A percentile compares a stretch with the other conserved stretches of the same genome.
Conservation (phyloP, 306 rosid species). For the Vigna trinervia region DNA sequence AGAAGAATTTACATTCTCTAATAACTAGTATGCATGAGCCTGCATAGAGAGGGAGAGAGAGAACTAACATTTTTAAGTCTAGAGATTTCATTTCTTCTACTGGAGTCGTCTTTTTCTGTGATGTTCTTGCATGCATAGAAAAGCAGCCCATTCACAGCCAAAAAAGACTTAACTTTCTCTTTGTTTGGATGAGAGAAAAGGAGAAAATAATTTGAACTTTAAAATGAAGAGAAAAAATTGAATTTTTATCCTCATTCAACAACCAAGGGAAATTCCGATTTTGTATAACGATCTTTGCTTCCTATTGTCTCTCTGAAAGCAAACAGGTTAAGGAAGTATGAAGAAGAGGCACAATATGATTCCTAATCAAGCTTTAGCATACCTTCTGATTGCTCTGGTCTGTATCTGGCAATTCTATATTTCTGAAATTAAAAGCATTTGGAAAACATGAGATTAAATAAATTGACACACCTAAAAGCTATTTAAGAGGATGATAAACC, state of each 20-base stretch:
- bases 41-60: not conserved
- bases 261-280: not conserved
- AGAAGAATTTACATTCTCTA: constrained; percentile 3
- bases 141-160: constrained; percentile 40
- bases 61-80: constrained; percentile 77
- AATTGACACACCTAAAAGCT: not conserved
- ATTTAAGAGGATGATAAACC: no score
- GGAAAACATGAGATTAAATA: constrained; percentile 16
- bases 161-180: constrained; percentile 2
- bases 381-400: constrained; percentile 90
- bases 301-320: not conserved
- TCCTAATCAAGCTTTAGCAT: constrained; percentile 40
- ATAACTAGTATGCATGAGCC: not conserved
- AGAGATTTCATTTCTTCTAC: constrained; percentile 68
- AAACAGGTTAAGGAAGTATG: constrained; percentile 1
- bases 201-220: not conserved
- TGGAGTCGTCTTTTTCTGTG: constrained; percentile 56
- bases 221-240: not conserved
- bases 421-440: constrained; percentile 60
- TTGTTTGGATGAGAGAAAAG: not conserved
- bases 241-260: not conserved
- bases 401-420: constrained; percentile 93
- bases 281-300: not conserved
- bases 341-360: constrained; percentile 43
- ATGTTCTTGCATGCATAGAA: constrained; percentile 60